These are phyloP conservation scores for Aurinia saxatilis DNA, from an alignment of 345 rosid species.

Conservation along the genomic window DNA sequence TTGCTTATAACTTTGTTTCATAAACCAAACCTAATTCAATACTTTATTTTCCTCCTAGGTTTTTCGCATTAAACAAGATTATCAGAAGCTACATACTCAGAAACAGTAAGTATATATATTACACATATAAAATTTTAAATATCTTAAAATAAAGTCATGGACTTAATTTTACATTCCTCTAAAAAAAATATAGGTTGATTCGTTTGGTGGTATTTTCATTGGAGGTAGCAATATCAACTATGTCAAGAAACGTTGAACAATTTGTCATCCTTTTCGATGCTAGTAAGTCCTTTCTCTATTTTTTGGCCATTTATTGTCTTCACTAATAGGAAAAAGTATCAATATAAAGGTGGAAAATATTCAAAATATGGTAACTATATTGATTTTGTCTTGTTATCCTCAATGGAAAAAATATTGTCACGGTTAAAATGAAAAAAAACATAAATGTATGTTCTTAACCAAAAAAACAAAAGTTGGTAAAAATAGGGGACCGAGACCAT, in stretches of 20 bases:
- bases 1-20: background rate
- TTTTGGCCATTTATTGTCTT: background rate
- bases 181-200: constrained; percentile 40
- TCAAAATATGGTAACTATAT: background rate
- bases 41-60: constrained; percentile 38
- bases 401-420: background rate
- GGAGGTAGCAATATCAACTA: constrained; percentile 84
- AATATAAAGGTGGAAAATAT: background rate
- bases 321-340: background rate
- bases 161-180: background rate
- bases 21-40: background rate
- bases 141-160: background rate
- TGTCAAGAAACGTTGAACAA: constrained; percentile 73
- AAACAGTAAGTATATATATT: constrained; percentile 50
- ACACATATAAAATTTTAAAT: background rate
- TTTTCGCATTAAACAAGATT: constrained; percentile 88
- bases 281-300: constrained; percentile 44
- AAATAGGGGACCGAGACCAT: constrained; percentile 22
- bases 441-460: background rate
- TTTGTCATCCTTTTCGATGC: constrained; percentile 90
- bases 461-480: background rate
- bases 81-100: constrained; percentile 73
- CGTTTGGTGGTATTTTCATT: constrained; percentile 86
- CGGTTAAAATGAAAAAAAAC: background rate
- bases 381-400: background rate